A percentile compares a stretch with the other conserved stretches of the same genome.
phyloP scores from a whole-genome alignment of 257 asterid species.

The Nicotiana knightiana region DNA sequence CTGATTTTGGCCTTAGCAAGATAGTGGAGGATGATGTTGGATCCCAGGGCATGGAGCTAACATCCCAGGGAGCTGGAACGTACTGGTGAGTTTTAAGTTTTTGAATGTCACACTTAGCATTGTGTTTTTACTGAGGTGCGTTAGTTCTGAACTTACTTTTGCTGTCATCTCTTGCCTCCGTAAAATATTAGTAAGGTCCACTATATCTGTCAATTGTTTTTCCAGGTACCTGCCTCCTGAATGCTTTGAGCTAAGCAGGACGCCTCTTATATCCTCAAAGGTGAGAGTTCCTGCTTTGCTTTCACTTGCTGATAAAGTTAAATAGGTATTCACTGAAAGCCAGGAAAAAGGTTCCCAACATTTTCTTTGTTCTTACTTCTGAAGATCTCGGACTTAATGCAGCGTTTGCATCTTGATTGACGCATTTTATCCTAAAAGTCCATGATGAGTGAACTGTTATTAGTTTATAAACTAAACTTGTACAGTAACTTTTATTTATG shows the following conservation, averaged over 20 bases:
- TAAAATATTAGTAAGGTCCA: neutral
- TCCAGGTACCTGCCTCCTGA: conserved; percentile 98
- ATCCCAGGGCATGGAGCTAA: conserved; percentile 99
- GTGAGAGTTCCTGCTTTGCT: conserved; percentile 32
- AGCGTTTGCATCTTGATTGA: neutral
- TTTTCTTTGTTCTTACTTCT: neutral
- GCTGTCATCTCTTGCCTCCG: neutral
- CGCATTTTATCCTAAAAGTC: neutral
- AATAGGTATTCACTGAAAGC: neutral
- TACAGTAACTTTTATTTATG: conserved; percentile 1
- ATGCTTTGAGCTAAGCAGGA: conserved; percentile 95
- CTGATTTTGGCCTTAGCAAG: conserved; percentile 99
- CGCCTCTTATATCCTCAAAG: conserved; percentile 95
- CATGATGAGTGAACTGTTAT: neutral
- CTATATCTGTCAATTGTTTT: neutral
- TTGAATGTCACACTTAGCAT: neutral
- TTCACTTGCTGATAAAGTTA: neutral
- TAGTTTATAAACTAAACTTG: neutral
- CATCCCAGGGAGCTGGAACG: conserved; percentile 99
- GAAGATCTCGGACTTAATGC: neutral
- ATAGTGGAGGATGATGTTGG: conserved; percentile 97
- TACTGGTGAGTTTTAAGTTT: conserved; percentile 64
- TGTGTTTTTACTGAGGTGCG: neutral
- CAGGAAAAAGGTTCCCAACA: neutral
- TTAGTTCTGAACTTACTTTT: conserved; percentile 3